Base-by-base conservation (phyloP, 495 filamentous ascomycete species). In the Chaetomidium leptoderma region DNA sequence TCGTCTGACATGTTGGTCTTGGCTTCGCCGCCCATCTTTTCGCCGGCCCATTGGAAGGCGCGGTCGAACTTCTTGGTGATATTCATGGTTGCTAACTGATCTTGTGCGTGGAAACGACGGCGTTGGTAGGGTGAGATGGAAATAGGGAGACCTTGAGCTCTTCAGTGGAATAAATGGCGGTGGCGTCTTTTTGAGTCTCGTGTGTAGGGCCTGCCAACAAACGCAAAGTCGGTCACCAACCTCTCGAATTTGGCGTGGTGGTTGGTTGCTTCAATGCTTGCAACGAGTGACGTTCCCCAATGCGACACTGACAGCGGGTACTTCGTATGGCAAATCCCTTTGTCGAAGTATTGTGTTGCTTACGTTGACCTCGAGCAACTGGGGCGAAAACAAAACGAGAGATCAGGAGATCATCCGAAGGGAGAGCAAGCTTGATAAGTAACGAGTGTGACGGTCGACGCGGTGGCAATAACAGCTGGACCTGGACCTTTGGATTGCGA, bases 11-110 rank as follows among this genome's bases (percentile, higher is more conserved):
- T 83, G 67, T 77, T 86, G 13, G 92, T 97, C 75, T 92, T 96
- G 67, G 83, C 82, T 73, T 97, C 93, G 47, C 85, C 84, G 63
- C 93, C 93, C 91, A 98, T 97, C 74, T 91, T 86, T 77, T 98
- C 93, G 54, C 90, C 90, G 11, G 91, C 91, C 92, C 92, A 98
- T 87, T 98, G 93, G 80, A 93, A 95, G 77, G 97, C 86, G 59
- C 95, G 87, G 73, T 90, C 93, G 68, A 97, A 83, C 72, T 95
- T 96, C 81, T 95, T 92, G 75, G 91, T 92, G 77, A 96, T 86
- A 74, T 92, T 90, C 91, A 96, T 95, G 33, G 53, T 77, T 61
- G 46, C 37, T 52, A 35, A 32, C 10, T 55, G 55, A 19, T 1
- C 36, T 32, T 29, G 14, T 11, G 21, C 16, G 51, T 21, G 45